Base-by-base conservation (phyloP, 148 eudicot genomes). In the Vaccinium vitisidaea region DNA sequence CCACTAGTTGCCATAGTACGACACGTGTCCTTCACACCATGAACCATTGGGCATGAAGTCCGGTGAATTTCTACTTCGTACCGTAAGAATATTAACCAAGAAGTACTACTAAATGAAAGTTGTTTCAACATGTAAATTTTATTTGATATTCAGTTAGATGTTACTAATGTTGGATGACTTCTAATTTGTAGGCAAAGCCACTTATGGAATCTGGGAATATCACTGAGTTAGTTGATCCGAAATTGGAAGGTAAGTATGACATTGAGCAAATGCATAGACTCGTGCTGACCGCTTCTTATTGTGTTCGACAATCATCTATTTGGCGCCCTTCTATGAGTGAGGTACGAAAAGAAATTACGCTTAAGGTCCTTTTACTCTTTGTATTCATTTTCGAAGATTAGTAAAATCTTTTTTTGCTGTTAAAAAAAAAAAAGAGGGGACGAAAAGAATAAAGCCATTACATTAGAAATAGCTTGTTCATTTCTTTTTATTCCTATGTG, bases 271-370 rank as follows among this genome's bases (percentile, higher is more conserved):
- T 93, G 81, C 88, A 88, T 21, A 96, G 88, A 77, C 71, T 96
- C 46, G 87, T 93, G 36, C 90, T 92, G 83, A 89, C 94, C 2
- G 98, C 98, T 85, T 93, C 97, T 55, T 92, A 89, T 84, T 96
- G 99, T 50, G 94, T 96, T 6, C 87, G 94, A 78, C 99, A 94
- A 86, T 88, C 93, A 79, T 88, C 95, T 46, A 84, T 90, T 30
- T 92, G 86, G 89, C 92, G 99, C 65, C 99, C 99, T 49, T 92
- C 98, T 7, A 94, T 94, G 98, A 92, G 89, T 7, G 95, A 95
- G 94, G 98, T 90, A 86, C 21, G 10, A 15, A 43, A 58, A 43
- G 14, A 9, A 8, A 53, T 53, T 9, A 0, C 55, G 11, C 55
- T 9, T 53, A 53, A 1, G 8, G 55, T 53, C 8, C 13, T 53